phyloP scores from a whole-genome alignment of 441 rosid genomes.

The Codiaeum variegatum region DNA sequence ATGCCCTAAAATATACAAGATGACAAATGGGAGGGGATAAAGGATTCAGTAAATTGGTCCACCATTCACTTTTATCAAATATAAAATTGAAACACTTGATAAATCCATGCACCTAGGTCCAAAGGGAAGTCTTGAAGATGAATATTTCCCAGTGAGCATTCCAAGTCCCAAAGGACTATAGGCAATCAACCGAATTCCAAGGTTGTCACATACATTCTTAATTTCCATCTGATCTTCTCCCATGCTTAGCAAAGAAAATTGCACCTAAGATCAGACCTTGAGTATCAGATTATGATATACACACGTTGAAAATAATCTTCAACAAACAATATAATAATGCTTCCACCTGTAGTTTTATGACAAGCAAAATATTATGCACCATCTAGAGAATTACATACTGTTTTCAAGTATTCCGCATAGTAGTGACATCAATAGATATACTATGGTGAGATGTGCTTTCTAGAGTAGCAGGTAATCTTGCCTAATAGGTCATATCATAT shows the following conservation, averaged over 20 bases:
- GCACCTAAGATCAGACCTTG: conserved; percentile 43
- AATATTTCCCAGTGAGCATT: conserved; percentile 87
- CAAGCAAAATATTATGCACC: neutral
- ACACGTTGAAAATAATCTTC: neutral
- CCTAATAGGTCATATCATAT: neutral
- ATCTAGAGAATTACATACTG: neutral
- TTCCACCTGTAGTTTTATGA: neutral
- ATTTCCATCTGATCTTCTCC: conserved; percentile 74
- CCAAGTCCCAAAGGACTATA: conserved; percentile 94
- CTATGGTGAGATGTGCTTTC: neutral
- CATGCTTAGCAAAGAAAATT: conserved; percentile 78
- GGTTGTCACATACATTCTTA: conserved; percentile 54
- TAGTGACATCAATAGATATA: neutral
- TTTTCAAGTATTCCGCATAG: neutral
- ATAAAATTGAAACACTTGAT: neutral
- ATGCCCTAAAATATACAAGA: conserved; percentile 35
- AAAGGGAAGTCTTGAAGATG: conserved; percentile 59
- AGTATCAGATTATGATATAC: conserved; percentile 6
- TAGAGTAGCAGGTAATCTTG: neutral
- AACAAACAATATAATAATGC: neutral
- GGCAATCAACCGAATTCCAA: conserved; percentile 66
- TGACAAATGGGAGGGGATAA: too few species aligned
- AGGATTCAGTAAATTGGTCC: neutral
- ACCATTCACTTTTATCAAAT: neutral
- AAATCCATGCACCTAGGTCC: conserved; percentile 66